Conservation (phyloP, 805 yeast species). For the Ogataea kodamae region DNA sequence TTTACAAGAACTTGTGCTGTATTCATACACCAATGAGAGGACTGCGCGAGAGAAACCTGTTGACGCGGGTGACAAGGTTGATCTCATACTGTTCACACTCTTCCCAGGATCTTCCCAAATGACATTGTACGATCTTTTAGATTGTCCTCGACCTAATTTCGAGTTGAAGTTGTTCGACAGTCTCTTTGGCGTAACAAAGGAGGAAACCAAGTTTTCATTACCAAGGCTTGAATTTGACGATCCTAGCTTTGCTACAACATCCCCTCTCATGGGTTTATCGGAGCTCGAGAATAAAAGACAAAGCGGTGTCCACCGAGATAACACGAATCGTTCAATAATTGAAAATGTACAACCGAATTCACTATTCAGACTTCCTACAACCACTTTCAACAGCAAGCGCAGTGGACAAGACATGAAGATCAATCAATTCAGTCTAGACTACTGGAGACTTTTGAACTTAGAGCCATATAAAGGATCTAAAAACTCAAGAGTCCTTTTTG, state of each 20-base stretch:
- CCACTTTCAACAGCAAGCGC: slow-evolving; percentile 35
- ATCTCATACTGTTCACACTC: slow-evolving; percentile 18
- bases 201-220: slow-evolving; percentile 2
- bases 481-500: slow-evolving; percentile 48
- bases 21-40: slow-evolving; percentile 20
- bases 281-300: slow-evolving; percentile 16
- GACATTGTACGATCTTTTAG: slow-evolving; percentile 26
- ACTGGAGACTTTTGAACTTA: slow-evolving; percentile 58
- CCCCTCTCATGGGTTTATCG: slow-evolving; percentile 28
- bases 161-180: slow-evolving; percentile 25
- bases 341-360: slow-evolving; percentile 18
- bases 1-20: slow-evolving; percentile 29
- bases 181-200: slow-evolving; percentile 20
- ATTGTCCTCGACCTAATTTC: slow-evolving; percentile 11
- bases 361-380: slow-evolving; percentile 36
- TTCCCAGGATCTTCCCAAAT: slow-evolving; percentile 29
- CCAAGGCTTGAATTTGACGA: slow-evolving; percentile 33
- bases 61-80: slow-evolving; percentile 20
- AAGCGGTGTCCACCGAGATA: slow-evolving; percentile 2
- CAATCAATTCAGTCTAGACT: slow-evolving; percentile 45
- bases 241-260: slow-evolving; percentile 35
- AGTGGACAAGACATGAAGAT: slow-evolving; percentile 40
- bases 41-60: slow-evolving; percentile 23
- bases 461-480: slow-evolving; percentile 51
- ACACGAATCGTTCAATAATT: slow-evolving; percentile 11